phyloP scores from a whole-genome alignment of 208 protist species.

The Trypanosoma cruzi region DNA sequence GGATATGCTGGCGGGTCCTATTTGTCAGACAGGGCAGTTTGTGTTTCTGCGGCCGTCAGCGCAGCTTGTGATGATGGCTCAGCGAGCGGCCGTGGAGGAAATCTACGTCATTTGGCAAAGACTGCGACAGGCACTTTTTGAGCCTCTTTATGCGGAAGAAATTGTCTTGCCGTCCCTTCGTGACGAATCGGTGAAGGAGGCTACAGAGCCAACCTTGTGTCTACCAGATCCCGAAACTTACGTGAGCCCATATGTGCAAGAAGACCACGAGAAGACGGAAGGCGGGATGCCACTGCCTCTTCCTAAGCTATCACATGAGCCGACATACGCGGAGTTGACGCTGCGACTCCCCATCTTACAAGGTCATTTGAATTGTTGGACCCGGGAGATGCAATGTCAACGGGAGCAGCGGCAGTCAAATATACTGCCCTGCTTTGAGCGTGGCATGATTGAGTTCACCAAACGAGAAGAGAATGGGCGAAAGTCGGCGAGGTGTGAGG shows the following conservation, averaged over 20 bases:
- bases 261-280: neutral
- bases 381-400: no score
- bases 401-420: neutral
- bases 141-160: slow-evolving; percentile 33
- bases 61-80: slow-evolving; percentile 30
- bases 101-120: slow-evolving; percentile 46
- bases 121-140: slow-evolving; percentile 42
- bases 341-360: slow-evolving; percentile 1
- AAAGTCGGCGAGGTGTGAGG: neutral
- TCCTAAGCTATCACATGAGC: neutral
- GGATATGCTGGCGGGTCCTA: slow-evolving; percentile 48
- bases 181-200: neutral
- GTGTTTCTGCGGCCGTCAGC: slow-evolving; percentile 56
- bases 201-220: slow-evolving; percentile 13
- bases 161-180: neutral
- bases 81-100: slow-evolving; percentile 46
- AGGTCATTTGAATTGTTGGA: neutral
- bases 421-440: neutral
- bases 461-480: neutral
- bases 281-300: neutral
- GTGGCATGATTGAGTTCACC: neutral
- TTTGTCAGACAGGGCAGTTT: slow-evolving; percentile 47
- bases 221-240: slow-evolving; percentile 40
- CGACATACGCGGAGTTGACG: neutral
- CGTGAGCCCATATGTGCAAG: slow-evolving; percentile 44